Conservation (phyloP, 176 grass and related monocot species). For the Lolium perenne region DNA sequence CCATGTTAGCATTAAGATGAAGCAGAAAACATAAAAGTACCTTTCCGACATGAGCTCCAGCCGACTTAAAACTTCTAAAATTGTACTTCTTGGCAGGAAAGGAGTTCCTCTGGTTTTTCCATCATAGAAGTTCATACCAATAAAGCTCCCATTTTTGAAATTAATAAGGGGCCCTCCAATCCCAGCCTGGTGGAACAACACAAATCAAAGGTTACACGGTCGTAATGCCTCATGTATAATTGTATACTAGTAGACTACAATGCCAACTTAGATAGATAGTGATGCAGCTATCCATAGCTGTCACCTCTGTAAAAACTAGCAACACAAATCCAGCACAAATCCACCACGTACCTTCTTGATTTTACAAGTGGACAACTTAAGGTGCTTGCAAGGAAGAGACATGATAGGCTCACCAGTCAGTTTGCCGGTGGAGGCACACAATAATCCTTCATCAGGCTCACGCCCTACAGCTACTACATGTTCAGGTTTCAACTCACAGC, state of each 20-base stretch:
- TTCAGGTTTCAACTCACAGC: background rate
- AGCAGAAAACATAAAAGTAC: background rate
- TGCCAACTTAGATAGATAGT: no score
- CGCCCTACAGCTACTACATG: slow-evolving; percentile 10
- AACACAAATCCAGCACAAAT: no score
- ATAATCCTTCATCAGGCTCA: background rate
- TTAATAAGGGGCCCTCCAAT: background rate
- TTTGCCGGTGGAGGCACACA: background rate
- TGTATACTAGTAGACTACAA: no score
- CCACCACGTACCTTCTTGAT: background rate
- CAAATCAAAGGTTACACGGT: background rate
- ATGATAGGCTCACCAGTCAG: background rate
- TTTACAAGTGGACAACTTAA: slow-evolving; percentile 3
- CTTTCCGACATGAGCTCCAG: background rate
- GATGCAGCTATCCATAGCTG: no score
- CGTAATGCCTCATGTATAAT: no score
- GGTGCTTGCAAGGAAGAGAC: background rate
- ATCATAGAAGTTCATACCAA: background rate
- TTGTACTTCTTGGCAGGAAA: background rate
- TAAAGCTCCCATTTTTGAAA: background rate
- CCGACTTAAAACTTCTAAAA: background rate
- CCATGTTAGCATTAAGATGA: background rate
- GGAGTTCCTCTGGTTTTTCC: background rate
- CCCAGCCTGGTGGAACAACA: background rate
- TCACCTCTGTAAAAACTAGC: no score